Percentiles rank a stretch among this genome's conserved stretches.
phyloP scores from a whole-genome alignment of 2,329 filamentous ascomycete genomes.

The Botryosphaeria agaves region DNA sequence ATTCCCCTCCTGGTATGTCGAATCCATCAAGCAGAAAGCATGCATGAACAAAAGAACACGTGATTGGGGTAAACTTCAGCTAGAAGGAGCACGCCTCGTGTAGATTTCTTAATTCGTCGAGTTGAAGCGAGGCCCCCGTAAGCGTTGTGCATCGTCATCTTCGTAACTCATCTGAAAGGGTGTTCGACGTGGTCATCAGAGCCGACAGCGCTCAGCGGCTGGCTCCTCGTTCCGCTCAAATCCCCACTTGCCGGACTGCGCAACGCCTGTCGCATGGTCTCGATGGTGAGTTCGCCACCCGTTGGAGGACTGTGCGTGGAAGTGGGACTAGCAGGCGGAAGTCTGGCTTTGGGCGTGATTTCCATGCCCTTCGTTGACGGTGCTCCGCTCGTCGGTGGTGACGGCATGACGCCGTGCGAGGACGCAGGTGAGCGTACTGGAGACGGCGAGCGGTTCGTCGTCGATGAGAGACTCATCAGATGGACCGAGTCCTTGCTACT shows the following conservation, averaged over 20 bases:
- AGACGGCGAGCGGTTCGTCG: conserved; percentile 53
- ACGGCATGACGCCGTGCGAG: conserved; percentile 49
- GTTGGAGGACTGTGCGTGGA: conserved; percentile 35
- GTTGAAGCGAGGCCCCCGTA: no score
- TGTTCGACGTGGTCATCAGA: no score
- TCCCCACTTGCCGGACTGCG: conserved; percentile 74
- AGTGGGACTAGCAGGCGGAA: conserved; percentile 47
- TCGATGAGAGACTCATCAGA: conserved; percentile 43
- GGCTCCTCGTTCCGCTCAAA: conserved; percentile 30
- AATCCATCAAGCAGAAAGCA: no score
- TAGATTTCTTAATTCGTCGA: no score
- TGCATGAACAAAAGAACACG: no score
- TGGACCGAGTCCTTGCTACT: conserved; percentile 48
- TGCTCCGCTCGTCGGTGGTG: conserved; percentile 60
- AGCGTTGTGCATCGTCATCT: no score
- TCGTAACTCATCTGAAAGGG: no score
- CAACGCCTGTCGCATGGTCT: conserved; percentile 86
- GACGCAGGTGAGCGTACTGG: conserved; percentile 66
- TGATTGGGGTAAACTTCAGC: no score
- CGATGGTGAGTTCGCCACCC: conserved; percentile 62
- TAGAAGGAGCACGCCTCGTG: no score
- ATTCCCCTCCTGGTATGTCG: no score
- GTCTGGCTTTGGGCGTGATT: conserved; percentile 30
- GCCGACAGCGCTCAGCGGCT: conserved; percentile 20
- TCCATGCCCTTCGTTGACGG: conserved; percentile 60